Evolutionary conservation across 2,329 filamentous ascomycete species (phyloP).

Genomic region (Fusarium luffae): DNA sequence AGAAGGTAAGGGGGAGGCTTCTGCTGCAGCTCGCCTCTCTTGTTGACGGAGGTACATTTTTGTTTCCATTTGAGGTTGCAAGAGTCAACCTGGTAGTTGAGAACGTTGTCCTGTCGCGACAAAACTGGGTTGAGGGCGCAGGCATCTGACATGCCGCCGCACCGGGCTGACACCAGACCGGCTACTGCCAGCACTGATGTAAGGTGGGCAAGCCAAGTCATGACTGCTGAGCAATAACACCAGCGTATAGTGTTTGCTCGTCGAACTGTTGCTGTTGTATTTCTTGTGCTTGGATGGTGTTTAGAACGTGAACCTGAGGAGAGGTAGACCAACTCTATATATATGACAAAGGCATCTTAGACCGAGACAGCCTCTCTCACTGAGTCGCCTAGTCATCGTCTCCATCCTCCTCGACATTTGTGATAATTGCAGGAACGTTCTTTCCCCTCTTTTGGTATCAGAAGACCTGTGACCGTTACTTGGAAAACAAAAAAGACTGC

Average conservation of each 20-base stretch:
- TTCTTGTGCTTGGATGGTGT: not conserved
- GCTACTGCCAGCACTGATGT: not conserved
- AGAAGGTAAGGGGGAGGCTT: not conserved
- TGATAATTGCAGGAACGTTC: not conserved
- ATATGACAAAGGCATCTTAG: not conserved
- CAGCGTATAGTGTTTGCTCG: not conserved
- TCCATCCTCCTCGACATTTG: not conserved
- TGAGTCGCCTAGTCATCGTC: not conserved
- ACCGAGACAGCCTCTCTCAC: not conserved
- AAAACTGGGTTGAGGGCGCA: not conserved
- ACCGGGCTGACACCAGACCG: not conserved
- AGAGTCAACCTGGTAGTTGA: not conserved
- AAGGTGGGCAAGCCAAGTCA: conserved; percentile 2
- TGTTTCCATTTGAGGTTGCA: conserved; percentile 5
- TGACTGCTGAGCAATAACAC: not conserved
- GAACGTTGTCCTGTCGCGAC: not conserved
- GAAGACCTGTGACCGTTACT: too few species aligned
- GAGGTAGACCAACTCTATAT: not conserved
- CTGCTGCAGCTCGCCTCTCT: not conserved
- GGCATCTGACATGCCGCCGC: conserved; percentile 1
- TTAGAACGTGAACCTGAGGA: not conserved
- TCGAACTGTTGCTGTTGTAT: not conserved
- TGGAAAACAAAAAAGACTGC: too few species aligned
- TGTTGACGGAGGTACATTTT: accelerated
- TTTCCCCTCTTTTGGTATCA: not conserved